Conservation (phyloP, 192 early-diverging fungal species). For the Backusella luteola region DNA sequence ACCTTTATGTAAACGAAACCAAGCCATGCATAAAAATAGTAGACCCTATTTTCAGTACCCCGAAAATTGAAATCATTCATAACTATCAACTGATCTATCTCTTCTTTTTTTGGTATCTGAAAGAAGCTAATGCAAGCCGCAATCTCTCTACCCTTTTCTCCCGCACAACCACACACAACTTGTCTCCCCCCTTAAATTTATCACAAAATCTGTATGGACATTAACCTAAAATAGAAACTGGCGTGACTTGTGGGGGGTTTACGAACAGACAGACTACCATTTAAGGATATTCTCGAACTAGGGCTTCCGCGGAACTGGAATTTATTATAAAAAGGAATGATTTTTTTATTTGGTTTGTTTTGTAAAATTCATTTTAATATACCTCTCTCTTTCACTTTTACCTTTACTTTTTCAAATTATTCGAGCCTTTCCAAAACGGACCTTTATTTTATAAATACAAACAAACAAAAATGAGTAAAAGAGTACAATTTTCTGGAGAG, state of each 20-base stretch:
- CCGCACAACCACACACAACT: not conserved
- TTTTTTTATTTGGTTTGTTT: not conserved
- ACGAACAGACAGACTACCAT: constrained; percentile 1
- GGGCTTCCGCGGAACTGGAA: constrained; percentile 1
- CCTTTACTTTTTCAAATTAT: not conserved
- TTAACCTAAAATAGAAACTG: not conserved
- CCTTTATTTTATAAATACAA: not conserved
- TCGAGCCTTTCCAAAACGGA: not conserved
- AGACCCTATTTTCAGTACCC: not conserved
- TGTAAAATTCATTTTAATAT: constrained; percentile 8
- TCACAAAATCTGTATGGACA: not conserved
- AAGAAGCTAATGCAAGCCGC: constrained; percentile 2
- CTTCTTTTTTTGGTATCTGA: not conserved
- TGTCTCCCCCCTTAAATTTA: not conserved
- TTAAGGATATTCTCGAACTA: not conserved
- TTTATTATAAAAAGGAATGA: constrained; percentile 11
- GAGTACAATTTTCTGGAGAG: constrained; percentile 22
- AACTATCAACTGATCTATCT: not conserved
- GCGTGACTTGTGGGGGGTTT: constrained; percentile 2
- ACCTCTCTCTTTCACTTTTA: not conserved
- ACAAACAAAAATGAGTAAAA: constrained; percentile 12
- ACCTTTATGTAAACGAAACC: not conserved
- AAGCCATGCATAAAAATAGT: constrained; percentile 7
- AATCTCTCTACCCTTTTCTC: not conserved
- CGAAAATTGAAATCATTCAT: constrained; percentile 1